A percentile compares a stretch with the other conserved stretches of the same genome.
Evolutionary conservation across 2,329 filamentous ascomycete species (phyloP).

Genomic region (Apiospora saccharicola): DNA sequence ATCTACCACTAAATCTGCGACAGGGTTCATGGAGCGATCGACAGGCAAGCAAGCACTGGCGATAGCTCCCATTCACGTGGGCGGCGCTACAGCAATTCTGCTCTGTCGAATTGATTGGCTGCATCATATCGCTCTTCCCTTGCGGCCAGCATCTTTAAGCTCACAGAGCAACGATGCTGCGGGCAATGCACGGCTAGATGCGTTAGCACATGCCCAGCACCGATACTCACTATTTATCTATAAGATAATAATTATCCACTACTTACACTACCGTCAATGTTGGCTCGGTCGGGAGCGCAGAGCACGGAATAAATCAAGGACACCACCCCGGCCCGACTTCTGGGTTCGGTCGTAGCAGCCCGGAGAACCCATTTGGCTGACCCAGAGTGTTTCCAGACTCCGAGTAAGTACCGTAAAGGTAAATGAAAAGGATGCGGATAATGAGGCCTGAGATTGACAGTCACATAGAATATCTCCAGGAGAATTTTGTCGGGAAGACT

Average conservation of each 20-base stretch:
- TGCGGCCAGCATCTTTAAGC: constrained; percentile 20
- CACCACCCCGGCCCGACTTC: constrained; percentile 25
- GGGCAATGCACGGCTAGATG: constrained; percentile 33
- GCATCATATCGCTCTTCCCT: constrained; percentile 36
- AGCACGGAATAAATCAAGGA: constrained; percentile 29
- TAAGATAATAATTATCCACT: constrained; percentile 24
- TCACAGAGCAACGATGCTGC: constrained; percentile 26
- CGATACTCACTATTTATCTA: constrained; percentile 12
- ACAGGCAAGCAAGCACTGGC: too few relatives aligned
- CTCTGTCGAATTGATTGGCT: constrained; percentile 29
- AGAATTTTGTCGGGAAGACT: constrained; percentile 1
- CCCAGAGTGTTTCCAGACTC: neutral
- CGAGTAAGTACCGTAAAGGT: neutral
- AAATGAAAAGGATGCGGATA: constrained; percentile 18
- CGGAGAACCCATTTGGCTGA: neutral
- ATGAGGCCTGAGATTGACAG: constrained; percentile 24
- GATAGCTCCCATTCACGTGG: neutral
- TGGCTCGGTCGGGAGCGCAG: constrained; percentile 30
- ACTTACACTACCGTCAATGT: constrained; percentile 31
- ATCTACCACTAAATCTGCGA: too few relatives aligned
- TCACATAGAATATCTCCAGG: neutral
- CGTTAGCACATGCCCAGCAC: constrained; percentile 28
- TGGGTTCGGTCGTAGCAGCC: constrained; percentile 21
- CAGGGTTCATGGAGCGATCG: too few relatives aligned
- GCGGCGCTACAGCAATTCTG: constrained; percentile 25